Evolutionary conservation across 1,139 yeast species (phyloP).

Genomic region (Scheffersomyces cryptocercus): DNA sequence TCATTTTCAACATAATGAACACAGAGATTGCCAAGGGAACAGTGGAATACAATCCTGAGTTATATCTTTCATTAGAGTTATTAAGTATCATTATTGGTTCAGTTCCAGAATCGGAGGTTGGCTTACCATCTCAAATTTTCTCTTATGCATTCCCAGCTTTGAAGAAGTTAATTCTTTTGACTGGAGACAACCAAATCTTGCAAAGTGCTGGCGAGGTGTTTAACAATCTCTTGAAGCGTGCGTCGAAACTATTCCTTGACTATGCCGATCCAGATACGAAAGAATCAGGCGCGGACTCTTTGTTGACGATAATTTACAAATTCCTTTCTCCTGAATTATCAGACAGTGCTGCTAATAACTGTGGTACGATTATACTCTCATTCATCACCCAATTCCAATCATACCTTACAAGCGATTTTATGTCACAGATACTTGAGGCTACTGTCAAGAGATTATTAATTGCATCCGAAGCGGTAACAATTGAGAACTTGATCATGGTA

Average conservation of each 20-base stretch:
- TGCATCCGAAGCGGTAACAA: constrained; percentile 69
- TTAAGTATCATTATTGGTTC: constrained; percentile 57
- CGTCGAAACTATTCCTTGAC: constrained; percentile 43
- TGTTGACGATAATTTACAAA: constrained; percentile 64
- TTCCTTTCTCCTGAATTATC: constrained; percentile 70
- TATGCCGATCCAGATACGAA: constrained; percentile 40
- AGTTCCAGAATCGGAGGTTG: constrained; percentile 38
- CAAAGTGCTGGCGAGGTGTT: constrained; percentile 80
- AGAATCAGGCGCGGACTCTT: constrained; percentile 52
- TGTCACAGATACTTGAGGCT: constrained; percentile 67
- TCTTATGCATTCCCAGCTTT: constrained; percentile 52
- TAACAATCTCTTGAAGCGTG: constrained; percentile 58
- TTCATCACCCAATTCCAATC: constrained; percentile 59
- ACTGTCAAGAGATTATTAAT: constrained; percentile 64
- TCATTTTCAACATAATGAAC: constrained; percentile 41
- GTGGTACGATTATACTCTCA: constrained; percentile 69
- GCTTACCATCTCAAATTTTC: constrained; percentile 52
- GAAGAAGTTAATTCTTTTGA: constrained; percentile 48
- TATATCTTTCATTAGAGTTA: constrained; percentile 68
- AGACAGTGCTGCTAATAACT: constrained; percentile 77
- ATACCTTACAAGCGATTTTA: constrained; percentile 49
- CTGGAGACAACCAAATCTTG: constrained; percentile 77
- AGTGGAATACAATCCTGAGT: constrained; percentile 55
- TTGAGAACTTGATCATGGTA: constrained; percentile 75
- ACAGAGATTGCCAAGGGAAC: constrained; percentile 15